phyloP scores from a whole-genome alignment of 2,329 filamentous ascomycete species.

The Tolypocladium nubicola region DNA sequence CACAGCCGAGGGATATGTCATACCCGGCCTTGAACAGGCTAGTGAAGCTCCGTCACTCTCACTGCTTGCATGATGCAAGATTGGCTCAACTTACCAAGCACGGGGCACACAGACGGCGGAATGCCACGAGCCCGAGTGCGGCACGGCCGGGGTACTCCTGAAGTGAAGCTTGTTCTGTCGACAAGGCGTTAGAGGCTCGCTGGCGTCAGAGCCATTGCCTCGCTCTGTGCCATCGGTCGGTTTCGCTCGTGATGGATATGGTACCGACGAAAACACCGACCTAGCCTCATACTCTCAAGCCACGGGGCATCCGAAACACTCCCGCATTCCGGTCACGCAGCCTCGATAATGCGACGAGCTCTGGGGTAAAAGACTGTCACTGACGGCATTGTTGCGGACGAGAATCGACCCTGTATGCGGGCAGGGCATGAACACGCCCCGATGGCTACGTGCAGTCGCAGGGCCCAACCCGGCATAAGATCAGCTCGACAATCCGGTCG shows the following conservation, averaged over 20 bases:
- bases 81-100: background rate
- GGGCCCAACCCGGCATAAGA: conserved; percentile 18
- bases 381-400: background rate
- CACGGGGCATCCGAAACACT: background rate
- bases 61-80: background rate
- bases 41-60: background rate
- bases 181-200: background rate
- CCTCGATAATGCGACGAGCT: background rate
- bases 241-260: too few relatives aligned
- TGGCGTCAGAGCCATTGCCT: background rate
- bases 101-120: background rate
- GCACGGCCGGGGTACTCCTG: background rate
- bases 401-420: background rate
- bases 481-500: conserved; percentile 36
- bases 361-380: background rate
- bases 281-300: background rate
- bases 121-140: background rate
- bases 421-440: background rate
- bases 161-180: background rate
- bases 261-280: background rate
- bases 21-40: background rate
- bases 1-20: background rate
- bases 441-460: background rate
- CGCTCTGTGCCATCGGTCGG: background rate
- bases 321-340: background rate